Base-by-base conservation (phyloP, 2,329 filamentous ascomycete species). In the Aureobasidium sp. region DNA sequence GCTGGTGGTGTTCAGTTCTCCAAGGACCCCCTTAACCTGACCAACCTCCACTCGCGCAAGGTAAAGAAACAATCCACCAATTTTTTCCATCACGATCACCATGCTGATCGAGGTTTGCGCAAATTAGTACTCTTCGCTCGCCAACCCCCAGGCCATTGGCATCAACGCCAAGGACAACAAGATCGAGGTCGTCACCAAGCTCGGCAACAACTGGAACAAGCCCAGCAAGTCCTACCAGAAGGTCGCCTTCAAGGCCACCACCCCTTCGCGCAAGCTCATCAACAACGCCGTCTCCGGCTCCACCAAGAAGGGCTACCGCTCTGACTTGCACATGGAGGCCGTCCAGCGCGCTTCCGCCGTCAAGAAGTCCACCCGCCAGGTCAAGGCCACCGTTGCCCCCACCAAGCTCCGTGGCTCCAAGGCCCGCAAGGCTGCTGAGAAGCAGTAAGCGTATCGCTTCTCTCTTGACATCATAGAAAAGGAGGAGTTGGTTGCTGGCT, bases 31-130 rank as follows among this genome's bases (percentile, higher is more conserved):
- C 81, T 97, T 71, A 99, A 97, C 86, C 80, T 97, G 79, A 84
- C 81, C 78, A 97, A 97, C 88, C 82, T 87, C 80, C 88, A 96
- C 84, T 87, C 84, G 72, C 89, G 90, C 82, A 97, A 96, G 87
- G 90, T 94, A 79, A 34, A n/a, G n/a, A 26, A n/a, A 20, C 32
- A 34, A 8, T 34, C 32, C 52, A 46, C 26, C 17, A 12, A 39
- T 50, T 15, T 10, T 26, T 9, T 10, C 32, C 20, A 20, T 34
- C 10, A 9, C 6, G 32, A 34, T 10, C 32, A 34, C 8, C 2
- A 34, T 34, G 6, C 32, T 34, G 32, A 34, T 34, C 29, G 29
- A 8, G 8, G 29, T 32, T 32, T 34, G 32, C 9, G 9, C 32
- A 34, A 8, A 34, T 9, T 75, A 95, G 90, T 85, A 96, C 79